Base-by-base conservation (phyloP, 768 basidiomycete genomes). In the Galerina marginata region DNA sequence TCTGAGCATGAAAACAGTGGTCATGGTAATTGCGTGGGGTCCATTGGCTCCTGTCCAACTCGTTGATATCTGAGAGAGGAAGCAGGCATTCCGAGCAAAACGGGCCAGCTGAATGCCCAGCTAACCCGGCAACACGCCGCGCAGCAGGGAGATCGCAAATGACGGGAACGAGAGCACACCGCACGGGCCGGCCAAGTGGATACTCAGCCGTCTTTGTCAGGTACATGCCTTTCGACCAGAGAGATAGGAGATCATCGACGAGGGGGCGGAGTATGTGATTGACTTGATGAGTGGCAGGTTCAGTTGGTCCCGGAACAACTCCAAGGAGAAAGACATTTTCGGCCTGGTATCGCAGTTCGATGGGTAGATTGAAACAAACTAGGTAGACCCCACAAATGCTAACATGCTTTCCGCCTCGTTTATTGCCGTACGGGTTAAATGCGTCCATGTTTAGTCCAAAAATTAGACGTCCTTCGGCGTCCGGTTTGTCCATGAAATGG, bases 311-410 rank as follows among this genome's bases (percentile, higher is more conserved):
- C 4, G 78, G 77, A 36, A 79, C 75, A 56, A 81, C 55, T 0
- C 72, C 77, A 2, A 67, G 65, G 7, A 70, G 61, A 58, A 69
- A 80, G 58, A 81, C 67, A 55, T 82, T 81, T 56, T 79, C 72
- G 0, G 63, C 7, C 20, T 65, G 54, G 54, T 72, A 74, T 15
- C 68, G 69, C 38, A 71, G 33, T 33, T 66, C 51, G 1, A 67
- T 69, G 1, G 78, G 78, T 9, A 79, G 69, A 58, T 75, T 79
- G 16, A 76, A 55, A 43, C 70, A 75, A 7, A 69, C 62, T 53
- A 78, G 50, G 48, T 69, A 75, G 4, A 79, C 67, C 0, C 55
- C 72, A 11, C 70, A 63, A n/a, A 62, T 55, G 1, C 69, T 65
- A n/a, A 59, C 65, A 3, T 44, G 48, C 43, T 73, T 70, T 11